Evolutionary conservation across 257 asterid species (phyloP).

Genomic region (Craterostigma plantagineum): DNA sequence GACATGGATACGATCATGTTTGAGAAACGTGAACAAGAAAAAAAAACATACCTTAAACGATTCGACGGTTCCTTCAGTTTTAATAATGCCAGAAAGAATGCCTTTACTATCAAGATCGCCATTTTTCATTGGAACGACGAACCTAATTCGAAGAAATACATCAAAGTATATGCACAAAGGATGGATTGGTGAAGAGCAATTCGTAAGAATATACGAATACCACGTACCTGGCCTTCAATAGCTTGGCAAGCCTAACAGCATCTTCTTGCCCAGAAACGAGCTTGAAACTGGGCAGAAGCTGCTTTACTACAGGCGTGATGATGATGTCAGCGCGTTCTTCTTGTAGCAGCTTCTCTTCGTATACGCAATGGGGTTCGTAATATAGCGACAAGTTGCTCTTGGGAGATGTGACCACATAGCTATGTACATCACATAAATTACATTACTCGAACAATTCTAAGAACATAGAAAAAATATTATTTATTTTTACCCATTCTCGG

Average conservation of each 20-base stretch:
- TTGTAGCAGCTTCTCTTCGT: slow-evolving; percentile 26
- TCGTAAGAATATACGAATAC: background rate
- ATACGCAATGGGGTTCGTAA: slow-evolving; percentile 90
- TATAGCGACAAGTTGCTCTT: slow-evolving; percentile 32
- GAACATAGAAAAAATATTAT: background rate
- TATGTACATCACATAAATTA: slow-evolving; percentile 13
- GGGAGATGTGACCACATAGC: slow-evolving; percentile 66
- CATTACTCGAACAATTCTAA: slow-evolving; percentile 1
- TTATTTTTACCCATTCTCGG: slow-evolving; percentile 76
- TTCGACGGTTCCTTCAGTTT: slow-evolving; percentile 51
- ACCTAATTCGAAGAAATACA: slow-evolving; percentile 17
- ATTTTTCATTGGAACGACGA: slow-evolving; percentile 62
- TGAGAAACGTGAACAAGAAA: too few species aligned
- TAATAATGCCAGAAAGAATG: slow-evolving; percentile 37
- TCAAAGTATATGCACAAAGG: background rate
- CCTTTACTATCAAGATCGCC: slow-evolving; percentile 90
- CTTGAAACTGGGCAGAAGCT: slow-evolving; percentile 54
- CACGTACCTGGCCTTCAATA: slow-evolving; percentile 53
- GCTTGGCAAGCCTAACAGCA: slow-evolving; percentile 74
- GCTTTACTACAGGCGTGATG: slow-evolving; percentile 77
- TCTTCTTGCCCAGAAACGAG: slow-evolving; percentile 88
- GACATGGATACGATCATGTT: background rate
- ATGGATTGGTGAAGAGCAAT: background rate
- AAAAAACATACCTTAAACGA: slow-evolving; percentile 59
- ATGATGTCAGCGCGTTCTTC: slow-evolving; percentile 54